Evolutionary conservation across 768 basidiomycete species (phyloP).

Genomic region (Leucosporidium yakuticum): DNA sequence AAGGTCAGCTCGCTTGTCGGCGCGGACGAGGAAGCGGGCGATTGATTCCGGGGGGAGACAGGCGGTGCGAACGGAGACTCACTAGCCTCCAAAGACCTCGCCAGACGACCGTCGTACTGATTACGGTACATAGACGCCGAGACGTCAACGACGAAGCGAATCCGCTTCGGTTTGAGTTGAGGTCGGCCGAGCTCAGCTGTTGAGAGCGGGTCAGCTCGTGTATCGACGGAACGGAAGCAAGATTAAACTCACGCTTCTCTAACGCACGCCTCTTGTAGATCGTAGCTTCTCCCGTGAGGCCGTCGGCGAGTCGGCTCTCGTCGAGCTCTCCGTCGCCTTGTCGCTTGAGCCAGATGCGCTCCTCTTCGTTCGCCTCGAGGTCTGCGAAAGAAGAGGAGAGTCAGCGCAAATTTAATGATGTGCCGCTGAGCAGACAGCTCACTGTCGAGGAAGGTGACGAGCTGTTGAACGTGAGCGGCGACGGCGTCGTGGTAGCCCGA

Average conservation of each 20-base stretch:
- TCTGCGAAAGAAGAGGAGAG: not conserved
- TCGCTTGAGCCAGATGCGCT: constrained; percentile 28
- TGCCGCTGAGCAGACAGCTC: not conserved
- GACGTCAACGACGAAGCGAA: constrained; percentile 29
- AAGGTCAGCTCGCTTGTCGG: not conserved
- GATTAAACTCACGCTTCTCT: constrained; percentile 24
- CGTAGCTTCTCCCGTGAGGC: constrained; percentile 22
- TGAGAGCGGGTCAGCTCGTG: not conserved
- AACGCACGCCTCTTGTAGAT: constrained; percentile 23
- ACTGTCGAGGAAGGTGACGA: constrained; percentile 29
- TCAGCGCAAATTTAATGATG: not conserved
- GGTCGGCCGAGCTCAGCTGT: constrained; percentile 24
- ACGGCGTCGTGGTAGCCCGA: constrained; percentile 19
- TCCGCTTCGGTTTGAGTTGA: constrained; percentile 31
- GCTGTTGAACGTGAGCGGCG: constrained; percentile 6
- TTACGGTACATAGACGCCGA: constrained; percentile 27
- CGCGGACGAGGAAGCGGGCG: not conserved
- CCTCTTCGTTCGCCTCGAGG: constrained; percentile 30
- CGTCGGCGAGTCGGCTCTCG: constrained; percentile 21
- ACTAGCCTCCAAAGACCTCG: constrained; percentile 21
- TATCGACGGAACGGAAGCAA: not conserved
- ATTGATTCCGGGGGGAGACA: not conserved
- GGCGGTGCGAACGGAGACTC: not conserved
- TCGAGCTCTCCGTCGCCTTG: constrained; percentile 27
- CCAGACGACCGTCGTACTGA: constrained; percentile 20